Evolutionary conservation across 2,329 filamentous ascomycete genomes (phyloP).

Genomic region (Fusarium sp.): DNA sequence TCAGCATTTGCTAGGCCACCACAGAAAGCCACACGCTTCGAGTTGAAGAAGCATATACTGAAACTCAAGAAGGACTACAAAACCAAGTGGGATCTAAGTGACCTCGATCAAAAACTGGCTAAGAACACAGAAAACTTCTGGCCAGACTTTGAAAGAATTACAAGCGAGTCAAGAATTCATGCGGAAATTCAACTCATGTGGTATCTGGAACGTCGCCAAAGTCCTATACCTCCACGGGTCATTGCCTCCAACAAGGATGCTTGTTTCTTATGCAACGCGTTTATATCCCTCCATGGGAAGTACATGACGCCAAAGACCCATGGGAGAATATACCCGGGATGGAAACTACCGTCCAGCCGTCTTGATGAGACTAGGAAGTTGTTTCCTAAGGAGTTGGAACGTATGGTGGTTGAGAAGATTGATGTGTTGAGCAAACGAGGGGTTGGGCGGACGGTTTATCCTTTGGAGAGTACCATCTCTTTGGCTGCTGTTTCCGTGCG

Average conservation of each 20-base stretch:
- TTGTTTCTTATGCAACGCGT: slow-evolving; percentile 40
- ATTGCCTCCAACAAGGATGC: slow-evolving; percentile 42
- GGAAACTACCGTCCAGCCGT: slow-evolving; percentile 20
- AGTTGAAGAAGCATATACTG: neutral
- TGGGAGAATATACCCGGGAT: slow-evolving; percentile 39
- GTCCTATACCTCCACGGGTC: slow-evolving; percentile 23
- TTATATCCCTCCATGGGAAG: slow-evolving; percentile 17
- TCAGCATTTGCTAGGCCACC: neutral
- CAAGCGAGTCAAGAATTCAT: slow-evolving; percentile 26
- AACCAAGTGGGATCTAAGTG: slow-evolving; percentile 4
- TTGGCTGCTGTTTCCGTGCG: neutral
- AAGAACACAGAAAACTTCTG: neutral
- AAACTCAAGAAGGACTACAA: slow-evolving; percentile 1
- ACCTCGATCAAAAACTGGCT: neutral
- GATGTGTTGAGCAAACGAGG: neutral
- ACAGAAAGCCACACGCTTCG: neutral
- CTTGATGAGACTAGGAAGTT: neutral
- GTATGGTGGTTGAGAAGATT: slow-evolving; percentile 4
- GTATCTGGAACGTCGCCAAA: slow-evolving; percentile 22
- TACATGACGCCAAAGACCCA: slow-evolving; percentile 30
- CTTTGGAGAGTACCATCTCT: slow-evolving; percentile 23
- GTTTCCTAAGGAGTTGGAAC: slow-evolving; percentile 19
- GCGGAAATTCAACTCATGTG: slow-evolving; percentile 43
- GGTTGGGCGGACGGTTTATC: neutral
- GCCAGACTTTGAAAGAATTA: neutral